phyloP scores from a whole-genome alignment of 805 yeast genomes.

The Metschnikowia drakensbergensis region DNA sequence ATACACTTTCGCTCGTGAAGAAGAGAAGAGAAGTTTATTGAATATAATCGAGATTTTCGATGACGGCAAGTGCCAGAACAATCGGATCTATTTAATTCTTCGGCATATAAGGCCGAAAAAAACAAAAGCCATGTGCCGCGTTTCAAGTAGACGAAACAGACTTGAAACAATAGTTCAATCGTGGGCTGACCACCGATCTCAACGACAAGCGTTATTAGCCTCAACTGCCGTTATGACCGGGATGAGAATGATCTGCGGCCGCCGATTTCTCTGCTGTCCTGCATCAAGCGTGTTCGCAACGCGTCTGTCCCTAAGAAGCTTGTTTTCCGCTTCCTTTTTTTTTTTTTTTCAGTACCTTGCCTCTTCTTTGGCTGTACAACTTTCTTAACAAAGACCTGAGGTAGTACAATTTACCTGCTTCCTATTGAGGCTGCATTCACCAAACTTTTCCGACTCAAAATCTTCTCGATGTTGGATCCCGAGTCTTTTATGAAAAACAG shows the following conservation, averaged over 20 bases:
- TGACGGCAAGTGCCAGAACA: too few relatives aligned
- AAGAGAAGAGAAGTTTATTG: too few relatives aligned
- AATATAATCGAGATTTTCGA: too few relatives aligned
- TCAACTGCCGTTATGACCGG: too few relatives aligned
- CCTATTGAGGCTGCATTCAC: not conserved
- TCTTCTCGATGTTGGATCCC: slow-evolving; percentile 33
- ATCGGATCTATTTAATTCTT: too few relatives aligned
- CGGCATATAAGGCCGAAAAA: too few relatives aligned
- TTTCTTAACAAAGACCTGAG: not conserved
- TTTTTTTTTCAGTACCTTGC: not conserved
- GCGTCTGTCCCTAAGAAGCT: slow-evolving; percentile 5
- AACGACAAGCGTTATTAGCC: not conserved
- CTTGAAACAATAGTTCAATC: too few relatives aligned
- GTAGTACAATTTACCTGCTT: not conserved
- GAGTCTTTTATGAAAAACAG: slow-evolving; percentile 34
- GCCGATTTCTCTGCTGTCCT: slow-evolving; percentile 2
- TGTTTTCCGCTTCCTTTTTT: not conserved
- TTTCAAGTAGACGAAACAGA: too few relatives aligned
- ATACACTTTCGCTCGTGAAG: too few relatives aligned
- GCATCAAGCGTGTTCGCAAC: not conserved
- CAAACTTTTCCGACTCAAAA: not conserved
- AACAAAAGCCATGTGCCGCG: too few relatives aligned
- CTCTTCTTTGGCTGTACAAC: not conserved
- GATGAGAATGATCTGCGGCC: not conserved
- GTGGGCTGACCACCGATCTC: not conserved